Evolutionary conservation across 2,329 filamentous ascomycete species (phyloP), one percentile per base, ranked within the genome.

Genomic region (Hypoxylon sp.): DNA sequence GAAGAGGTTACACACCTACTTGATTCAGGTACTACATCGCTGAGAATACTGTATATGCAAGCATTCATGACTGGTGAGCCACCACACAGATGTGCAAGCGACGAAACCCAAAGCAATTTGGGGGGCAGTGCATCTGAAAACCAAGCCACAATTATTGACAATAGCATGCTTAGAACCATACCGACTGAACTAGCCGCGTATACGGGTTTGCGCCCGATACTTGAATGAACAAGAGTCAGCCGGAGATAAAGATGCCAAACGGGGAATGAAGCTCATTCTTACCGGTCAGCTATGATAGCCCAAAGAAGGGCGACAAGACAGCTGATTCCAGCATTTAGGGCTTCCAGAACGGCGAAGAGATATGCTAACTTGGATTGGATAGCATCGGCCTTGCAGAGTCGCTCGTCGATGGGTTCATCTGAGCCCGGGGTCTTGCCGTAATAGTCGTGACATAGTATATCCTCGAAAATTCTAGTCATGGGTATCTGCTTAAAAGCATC

Each of bases 391-490:
- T 82, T 82, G 68, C 80, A 82, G 50, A 75, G 50, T 7, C 45
- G 67, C 68, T 82, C 80, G 28, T 80, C 76, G 38, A 82, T 80
- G 1, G 76, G 73, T 46, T 70, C 69, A 13, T 59, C 72, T 3
- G 51, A 61, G 10, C 72, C 71, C 21, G 70, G 46, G 17, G 73
- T 38, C 14, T 67, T 48, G 53, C 75, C 77, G 60, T 81, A 81
- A 57, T 80, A 77, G 45, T 74, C 61, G 58, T 77, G 79, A 68
- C 81, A 82, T 19, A 81, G 68, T 34, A 81, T 78, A 68, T 82
- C 79, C 65, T 82, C 81, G 43, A 76, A 77, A 28, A 80, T 73
- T 46, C 80, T 75, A 5, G 78, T 75, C 43, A 71, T 67, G 14
- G 80, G 77, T 25, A 82, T 76, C 7, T 62, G 68, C 59, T 73